Percentiles rank a stretch among this genome's conserved stretches.
phyloP scores from a whole-genome alignment of 2,329 filamentous ascomycete species.

The Rutstroemia sp. region DNA sequence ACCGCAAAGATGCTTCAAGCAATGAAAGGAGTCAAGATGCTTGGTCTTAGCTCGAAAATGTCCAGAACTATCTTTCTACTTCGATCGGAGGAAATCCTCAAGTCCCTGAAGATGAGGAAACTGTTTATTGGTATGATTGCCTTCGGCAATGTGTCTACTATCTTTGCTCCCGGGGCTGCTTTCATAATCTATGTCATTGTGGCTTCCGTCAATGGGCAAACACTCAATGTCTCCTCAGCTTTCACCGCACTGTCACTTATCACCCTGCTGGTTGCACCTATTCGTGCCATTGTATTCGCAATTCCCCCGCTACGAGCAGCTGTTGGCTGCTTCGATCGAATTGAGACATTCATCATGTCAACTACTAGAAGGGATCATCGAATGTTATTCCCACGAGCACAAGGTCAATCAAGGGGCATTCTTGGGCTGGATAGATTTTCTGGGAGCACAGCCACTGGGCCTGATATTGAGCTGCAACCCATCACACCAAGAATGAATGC shows the following conservation, averaged over 20 bases:
- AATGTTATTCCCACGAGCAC: slow-evolving; percentile 22
- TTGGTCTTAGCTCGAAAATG: slow-evolving; percentile 11
- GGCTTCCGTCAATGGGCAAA: slow-evolving; percentile 24
- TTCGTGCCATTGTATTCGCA: slow-evolving; percentile 34
- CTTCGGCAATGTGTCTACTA: slow-evolving; percentile 15
- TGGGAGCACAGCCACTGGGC: not conserved
- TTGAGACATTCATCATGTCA: slow-evolving; percentile 31
- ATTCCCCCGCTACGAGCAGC: slow-evolving; percentile 34
- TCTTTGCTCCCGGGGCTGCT: slow-evolving; percentile 32
- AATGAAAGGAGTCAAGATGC: slow-evolving; percentile 24
- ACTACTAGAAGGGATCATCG: slow-evolving; percentile 17
- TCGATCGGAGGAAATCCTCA: slow-evolving; percentile 6
- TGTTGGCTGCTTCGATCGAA: slow-evolving; percentile 34
- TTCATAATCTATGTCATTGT: slow-evolving; percentile 33
- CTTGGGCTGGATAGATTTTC: slow-evolving; percentile 29
- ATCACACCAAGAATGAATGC: slow-evolving; percentile 34
- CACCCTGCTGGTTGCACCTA: slow-evolving; percentile 32
- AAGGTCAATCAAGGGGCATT: slow-evolving; percentile 12
- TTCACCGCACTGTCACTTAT: slow-evolving; percentile 38
- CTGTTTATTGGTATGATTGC: slow-evolving; percentile 6
- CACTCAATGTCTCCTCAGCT: slow-evolving; percentile 21
- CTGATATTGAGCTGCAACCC: slow-evolving; percentile 13
- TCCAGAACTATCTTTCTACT: slow-evolving; percentile 31
- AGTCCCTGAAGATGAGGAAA: slow-evolving; percentile 7
- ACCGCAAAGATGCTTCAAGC: slow-evolving; percentile 26